These are phyloP conservation scores for Pestalotiopsis sp. DNA, from an alignment of 2,329 filamentous ascomycete species.

Conservation along the genomic window DNA sequence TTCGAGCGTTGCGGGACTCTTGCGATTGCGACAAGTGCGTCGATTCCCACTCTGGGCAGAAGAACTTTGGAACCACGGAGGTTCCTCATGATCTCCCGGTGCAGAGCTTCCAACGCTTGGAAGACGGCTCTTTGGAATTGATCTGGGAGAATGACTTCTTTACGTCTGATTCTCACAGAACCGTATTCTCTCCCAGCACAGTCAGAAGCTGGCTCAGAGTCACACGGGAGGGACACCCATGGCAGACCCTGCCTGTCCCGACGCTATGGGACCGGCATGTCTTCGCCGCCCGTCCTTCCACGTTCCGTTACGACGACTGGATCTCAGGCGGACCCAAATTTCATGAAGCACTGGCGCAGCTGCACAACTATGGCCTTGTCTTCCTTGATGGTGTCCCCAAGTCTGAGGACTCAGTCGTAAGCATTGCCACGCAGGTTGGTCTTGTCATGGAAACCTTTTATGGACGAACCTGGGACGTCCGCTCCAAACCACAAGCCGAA, in stretches of 20 bases:
- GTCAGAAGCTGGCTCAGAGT: conserved; percentile 21
- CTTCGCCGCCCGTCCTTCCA: conserved; percentile 48
- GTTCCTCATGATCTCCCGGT: conserved; percentile 53
- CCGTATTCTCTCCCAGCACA: conserved; percentile 33
- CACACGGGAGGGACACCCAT: not conserved
- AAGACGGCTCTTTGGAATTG: conserved; percentile 54
- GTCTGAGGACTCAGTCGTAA: conserved; percentile 64
- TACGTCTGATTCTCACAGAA: conserved; percentile 29
- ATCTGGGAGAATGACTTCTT: conserved; percentile 58
- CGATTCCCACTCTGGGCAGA: conserved; percentile 62
- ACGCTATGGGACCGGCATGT: conserved; percentile 44
- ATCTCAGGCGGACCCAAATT: conserved; percentile 63
- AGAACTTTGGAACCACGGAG: conserved; percentile 66
- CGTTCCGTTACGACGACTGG: conserved; percentile 72
- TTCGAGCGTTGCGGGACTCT: conserved; percentile 54
- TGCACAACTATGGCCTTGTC: conserved; percentile 72
- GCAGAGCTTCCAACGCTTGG: conserved; percentile 27
- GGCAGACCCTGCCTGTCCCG: not conserved
- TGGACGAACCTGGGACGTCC: conserved; percentile 87
- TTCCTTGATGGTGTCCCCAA: conserved; percentile 77
- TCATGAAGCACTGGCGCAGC: conserved; percentile 60
- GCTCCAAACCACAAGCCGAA: conserved; percentile 78
- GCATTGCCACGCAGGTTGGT: conserved; percentile 74
- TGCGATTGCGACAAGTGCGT: conserved; percentile 61
- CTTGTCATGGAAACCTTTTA: conserved; percentile 87